A percentile compares a stretch with the other conserved stretches of the same genome.
Evolutionary conservation across 2,329 filamentous ascomycete genomes (phyloP).

Genomic region (Fusarium verticillioides): DNA sequence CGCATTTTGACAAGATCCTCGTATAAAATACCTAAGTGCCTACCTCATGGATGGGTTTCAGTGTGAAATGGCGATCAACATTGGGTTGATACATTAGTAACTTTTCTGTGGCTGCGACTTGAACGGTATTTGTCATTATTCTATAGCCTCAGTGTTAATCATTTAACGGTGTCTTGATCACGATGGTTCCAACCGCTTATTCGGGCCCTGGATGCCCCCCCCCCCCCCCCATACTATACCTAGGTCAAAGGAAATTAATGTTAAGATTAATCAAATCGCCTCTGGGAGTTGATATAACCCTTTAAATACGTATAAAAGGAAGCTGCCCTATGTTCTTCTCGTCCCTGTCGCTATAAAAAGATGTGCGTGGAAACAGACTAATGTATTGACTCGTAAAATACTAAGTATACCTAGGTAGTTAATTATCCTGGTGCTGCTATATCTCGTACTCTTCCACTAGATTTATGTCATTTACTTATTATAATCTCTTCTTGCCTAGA

Average conservation of each 20-base stretch:
- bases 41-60: constrained; percentile 5
- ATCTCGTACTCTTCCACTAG: not conserved
- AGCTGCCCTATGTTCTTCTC: not conserved
- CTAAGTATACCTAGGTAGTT: not conserved
- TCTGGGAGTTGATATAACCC: constrained; percentile 13
- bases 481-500: not conserved
- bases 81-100: not conserved
- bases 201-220: not conserved
- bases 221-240: not conserved
- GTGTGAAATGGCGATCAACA: constrained; percentile 22
- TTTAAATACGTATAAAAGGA: not conserved
- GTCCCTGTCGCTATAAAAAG: not conserved
- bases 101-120: not conserved
- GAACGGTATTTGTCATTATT: too few species aligned
- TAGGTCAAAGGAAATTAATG: constrained; percentile 31
- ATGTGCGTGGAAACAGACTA: not conserved
- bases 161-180: not conserved
- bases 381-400: not conserved
- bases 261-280: constrained; percentile 25
- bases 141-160: not conserved
- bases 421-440: not conserved
- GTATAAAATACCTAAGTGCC: not conserved
- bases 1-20: constrained; percentile 6
- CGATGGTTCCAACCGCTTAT: not conserved
- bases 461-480: not conserved